Percentiles rank a stretch among this genome's conserved stretches.
Evolutionary conservation across 768 basidiomycete species (phyloP).

Genomic region (Mycena vulgaris): DNA sequence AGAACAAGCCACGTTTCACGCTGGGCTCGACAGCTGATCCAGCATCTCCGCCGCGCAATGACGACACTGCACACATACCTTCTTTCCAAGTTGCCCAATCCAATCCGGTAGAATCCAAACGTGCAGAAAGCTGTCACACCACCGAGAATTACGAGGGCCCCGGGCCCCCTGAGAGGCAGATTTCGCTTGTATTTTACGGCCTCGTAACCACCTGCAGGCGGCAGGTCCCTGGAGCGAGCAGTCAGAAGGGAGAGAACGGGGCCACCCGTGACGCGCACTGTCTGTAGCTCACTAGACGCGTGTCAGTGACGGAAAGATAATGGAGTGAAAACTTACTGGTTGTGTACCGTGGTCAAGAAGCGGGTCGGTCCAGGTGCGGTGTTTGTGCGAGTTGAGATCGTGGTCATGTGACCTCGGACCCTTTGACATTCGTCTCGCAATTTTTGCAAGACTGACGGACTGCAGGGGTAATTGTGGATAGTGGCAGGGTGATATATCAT

Average conservation of each 20-base stretch:
- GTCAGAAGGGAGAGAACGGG: slow-evolving; percentile 21
- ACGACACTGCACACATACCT: slow-evolving; percentile 70
- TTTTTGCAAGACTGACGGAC: not conserved
- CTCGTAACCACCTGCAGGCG: slow-evolving; percentile 94
- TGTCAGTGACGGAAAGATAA: not conserved
- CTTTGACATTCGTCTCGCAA: not conserved
- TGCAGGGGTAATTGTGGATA: not conserved
- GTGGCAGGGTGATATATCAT: no score
- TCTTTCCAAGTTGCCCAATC: slow-evolving; percentile 92
- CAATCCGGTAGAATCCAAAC: slow-evolving; percentile 94
- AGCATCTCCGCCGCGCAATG: slow-evolving; percentile 50
- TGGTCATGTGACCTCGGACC: not conserved
- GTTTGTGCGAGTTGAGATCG: not conserved
- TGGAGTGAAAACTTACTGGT: not conserved
- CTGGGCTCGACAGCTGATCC: slow-evolving; percentile 42
- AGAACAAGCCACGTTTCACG: slow-evolving; percentile 48
- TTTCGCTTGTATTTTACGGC: slow-evolving; percentile 96
- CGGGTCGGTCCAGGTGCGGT: no score
- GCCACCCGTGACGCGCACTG: slow-evolving; percentile 43
- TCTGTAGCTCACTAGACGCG: slow-evolving; percentile 60
- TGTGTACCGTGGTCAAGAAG: no score
- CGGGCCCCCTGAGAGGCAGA: slow-evolving; percentile 90
- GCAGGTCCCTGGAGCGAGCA: slow-evolving; percentile 83
- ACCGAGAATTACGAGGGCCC: slow-evolving; percentile 87
- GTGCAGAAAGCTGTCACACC: slow-evolving; percentile 89